phyloP scores from a whole-genome alignment of 768 basidiomycete species.

The Mycena vulgaris region DNA sequence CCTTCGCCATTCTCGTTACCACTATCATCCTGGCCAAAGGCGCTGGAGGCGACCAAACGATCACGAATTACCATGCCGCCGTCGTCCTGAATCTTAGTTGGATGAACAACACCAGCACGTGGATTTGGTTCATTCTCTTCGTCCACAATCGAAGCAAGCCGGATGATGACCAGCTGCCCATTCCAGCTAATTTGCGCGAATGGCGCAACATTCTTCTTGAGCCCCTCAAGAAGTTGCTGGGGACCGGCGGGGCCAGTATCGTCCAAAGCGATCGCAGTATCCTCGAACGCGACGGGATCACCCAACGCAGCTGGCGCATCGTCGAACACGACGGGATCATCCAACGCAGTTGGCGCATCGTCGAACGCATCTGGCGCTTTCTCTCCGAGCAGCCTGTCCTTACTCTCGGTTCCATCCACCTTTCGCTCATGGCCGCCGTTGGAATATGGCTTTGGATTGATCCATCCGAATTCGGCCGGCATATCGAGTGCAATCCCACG shows the following conservation, averaged over 20 bases:
- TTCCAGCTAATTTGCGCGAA: neutral
- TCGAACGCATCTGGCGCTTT: neutral
- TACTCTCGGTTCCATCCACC: constrained; percentile 10
- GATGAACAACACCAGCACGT: too few relatives aligned
- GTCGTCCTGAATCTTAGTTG: too few relatives aligned
- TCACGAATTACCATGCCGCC: neutral
- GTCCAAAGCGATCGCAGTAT: too few relatives aligned
- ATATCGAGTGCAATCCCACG: constrained; percentile 2
- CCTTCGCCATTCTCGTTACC: constrained; percentile 6
- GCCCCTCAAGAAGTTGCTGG: neutral
- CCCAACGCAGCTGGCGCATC: neutral
- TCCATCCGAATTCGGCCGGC: constrained; percentile 7
- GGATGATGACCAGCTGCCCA: neutral
- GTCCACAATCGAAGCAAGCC: constrained; percentile 2
- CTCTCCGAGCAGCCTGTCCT: constrained; percentile 5
- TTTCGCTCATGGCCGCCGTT: constrained; percentile 13
- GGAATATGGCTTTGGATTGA: constrained; percentile 10
- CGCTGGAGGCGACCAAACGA: neutral
- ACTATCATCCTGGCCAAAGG: neutral
- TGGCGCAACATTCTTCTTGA: neutral
- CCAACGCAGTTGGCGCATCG: neutral
- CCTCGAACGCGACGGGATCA: neutral
- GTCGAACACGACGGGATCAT: neutral
- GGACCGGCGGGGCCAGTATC: too few relatives aligned
- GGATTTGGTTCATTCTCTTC: constrained; percentile 4